Base-by-base conservation (phyloP, 1,284 basidiomycete genomes). In the Cryptococcus maquisensis region DNA sequence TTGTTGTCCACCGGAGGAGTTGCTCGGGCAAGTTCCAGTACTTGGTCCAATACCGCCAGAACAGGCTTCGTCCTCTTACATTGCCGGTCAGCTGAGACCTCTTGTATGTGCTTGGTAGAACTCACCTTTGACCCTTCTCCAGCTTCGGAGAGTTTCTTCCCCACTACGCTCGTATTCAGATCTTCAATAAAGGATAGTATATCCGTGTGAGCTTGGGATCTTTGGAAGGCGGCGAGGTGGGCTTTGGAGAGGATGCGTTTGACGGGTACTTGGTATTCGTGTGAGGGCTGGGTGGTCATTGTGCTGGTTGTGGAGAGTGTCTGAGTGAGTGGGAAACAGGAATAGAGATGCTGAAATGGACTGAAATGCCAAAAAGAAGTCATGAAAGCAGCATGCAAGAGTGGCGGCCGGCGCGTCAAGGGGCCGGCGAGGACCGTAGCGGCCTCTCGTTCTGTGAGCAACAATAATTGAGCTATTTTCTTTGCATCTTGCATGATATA, bases 1-100 rank as follows among this genome's bases (percentile, higher is more conserved):
- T 87, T 84, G 71, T 97, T 97, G 63, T 94, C 87, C 21, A 95
- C 85, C 0, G 94, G 86, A 3, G 95, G 95, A 0, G 84, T 92
- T 2, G 79, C 79, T 36, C 80, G 78, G 1, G 84, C 88, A 32
- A 87, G 78, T 40, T 78, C 68, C 68, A 90, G 83, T 10, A 96
- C 82, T n/a, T 76, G 70, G 46, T 86, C 82, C 3, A 96, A 79
- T 2, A 92, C 74, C 1, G 69, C 64, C 15, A 95, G 67, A 7
- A 93, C 75, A 5, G 83, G 79, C 49, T 73, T 63, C 6, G 89
- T 81, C 18, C 81, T 83, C 88, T n/a, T 94, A 63, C 37, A n/a
- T 16, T 28, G 61, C 41, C 54, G 55, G 44, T 52, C 46, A 20
- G 57, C 56, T 37, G 47, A 6, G 9, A 43, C 21, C 20, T 37